A percentile compares a stretch with the other conserved stretches of the same genome.
These are phyloP conservation scores for Nyssa sinensis DNA, from an alignment of 148 eudicot species.

Conservation along the genomic window DNA sequence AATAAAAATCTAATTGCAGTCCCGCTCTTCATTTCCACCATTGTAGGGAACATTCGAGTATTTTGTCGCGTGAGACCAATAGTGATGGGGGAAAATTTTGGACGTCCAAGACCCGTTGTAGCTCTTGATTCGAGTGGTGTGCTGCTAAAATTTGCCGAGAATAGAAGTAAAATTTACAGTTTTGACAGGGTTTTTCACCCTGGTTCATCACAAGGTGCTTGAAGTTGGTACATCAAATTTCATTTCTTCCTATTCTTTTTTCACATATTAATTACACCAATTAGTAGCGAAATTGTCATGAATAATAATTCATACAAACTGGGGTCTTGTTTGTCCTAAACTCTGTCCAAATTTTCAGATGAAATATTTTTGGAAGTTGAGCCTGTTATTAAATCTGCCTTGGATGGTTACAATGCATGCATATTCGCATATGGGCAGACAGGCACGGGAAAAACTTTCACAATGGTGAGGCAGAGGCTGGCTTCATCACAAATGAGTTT, in stretches of 20 bases:
- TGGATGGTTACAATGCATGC: constrained; percentile 22
- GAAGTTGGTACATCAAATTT: no score
- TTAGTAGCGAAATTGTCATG: background rate
- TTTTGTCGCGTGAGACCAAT: constrained; percentile 21
- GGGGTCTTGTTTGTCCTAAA: background rate
- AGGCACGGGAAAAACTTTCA: constrained; percentile 21
- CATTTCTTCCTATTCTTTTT: background rate
- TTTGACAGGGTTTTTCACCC: constrained; percentile 24
- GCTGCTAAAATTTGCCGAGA: constrained; percentile 11
- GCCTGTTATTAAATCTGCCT: constrained; percentile 18
- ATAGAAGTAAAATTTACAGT: constrained; percentile 11
- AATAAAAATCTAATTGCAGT: background rate
- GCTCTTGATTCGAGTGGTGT: constrained; percentile 11
- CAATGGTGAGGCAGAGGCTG: constrained; percentile 9
- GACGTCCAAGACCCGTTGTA: constrained; percentile 4
- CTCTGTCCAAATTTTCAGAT: background rate
- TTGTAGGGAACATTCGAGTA: constrained; percentile 24
- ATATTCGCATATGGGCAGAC: constrained; percentile 25
- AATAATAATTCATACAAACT: background rate
- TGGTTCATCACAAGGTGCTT: constrained; percentile 21
- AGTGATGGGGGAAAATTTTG: background rate
- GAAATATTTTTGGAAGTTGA: constrained; percentile 16
- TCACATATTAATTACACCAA: no score
- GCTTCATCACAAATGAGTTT: background rate
- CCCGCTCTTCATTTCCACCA: background rate